A percentile compares a stretch with the other conserved stretches of the same genome.
phyloP scores from a whole-genome alignment of 352 stramenopile genomes.

The Pythium coloratum region DNA sequence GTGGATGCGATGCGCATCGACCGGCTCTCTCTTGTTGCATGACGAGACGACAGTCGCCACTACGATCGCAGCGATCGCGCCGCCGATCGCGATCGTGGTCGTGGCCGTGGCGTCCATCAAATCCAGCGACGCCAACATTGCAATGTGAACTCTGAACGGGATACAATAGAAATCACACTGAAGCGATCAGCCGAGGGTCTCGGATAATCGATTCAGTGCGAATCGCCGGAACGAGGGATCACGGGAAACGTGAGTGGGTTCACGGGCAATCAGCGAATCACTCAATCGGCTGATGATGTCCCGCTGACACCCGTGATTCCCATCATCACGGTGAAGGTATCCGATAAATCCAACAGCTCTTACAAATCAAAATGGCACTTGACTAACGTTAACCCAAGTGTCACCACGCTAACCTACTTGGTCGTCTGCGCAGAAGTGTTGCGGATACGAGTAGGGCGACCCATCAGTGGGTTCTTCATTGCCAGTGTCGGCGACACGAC shows the following conservation, averaged over 20 bases:
- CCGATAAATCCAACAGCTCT: not conserved
- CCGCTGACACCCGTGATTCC: not conserved
- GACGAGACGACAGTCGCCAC: not conserved
- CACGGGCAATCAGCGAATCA: not conserved
- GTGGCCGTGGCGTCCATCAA: not conserved
- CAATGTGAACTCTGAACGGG: not conserved
- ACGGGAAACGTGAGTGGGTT: not conserved
- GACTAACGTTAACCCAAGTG: too few relatives aligned
- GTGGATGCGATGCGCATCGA: not conserved
- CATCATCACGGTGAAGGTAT: not conserved
- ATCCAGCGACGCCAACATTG: not conserved
- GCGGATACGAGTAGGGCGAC: not conserved
- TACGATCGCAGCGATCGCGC: not conserved
- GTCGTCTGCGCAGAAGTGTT: too few relatives aligned
- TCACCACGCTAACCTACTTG: too few relatives aligned
- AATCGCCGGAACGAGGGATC: too few relatives aligned
- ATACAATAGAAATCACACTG: not conserved
- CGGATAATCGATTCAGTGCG: too few relatives aligned
- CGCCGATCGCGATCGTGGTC: not conserved
- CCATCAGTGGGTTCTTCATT: slow-evolving; percentile 19
- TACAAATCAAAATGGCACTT: too few relatives aligned
- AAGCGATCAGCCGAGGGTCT: not conserved
- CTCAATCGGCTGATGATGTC: not conserved
- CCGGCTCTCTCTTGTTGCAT: not conserved
- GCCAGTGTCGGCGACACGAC: slow-evolving; percentile 5